These are phyloP conservation scores for Candida krabiensis DNA, from an alignment of 805 yeast genomes.

Conservation along the genomic window DNA sequence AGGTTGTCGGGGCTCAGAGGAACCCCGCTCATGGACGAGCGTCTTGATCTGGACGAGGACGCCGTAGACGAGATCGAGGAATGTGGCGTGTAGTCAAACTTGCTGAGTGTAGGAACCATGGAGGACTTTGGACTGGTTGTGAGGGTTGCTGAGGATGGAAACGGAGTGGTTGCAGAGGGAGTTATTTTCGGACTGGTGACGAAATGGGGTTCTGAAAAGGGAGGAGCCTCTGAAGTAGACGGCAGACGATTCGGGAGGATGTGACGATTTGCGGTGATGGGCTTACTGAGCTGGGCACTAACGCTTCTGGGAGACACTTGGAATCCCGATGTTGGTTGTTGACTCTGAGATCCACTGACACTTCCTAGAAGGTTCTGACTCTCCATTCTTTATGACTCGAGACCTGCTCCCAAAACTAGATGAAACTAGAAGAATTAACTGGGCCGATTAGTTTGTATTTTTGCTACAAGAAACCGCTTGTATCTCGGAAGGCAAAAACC, in stretches of 20 bases:
- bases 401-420: too few relatives aligned
- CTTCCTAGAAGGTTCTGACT: too few relatives aligned
- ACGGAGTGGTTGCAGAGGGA: constrained; percentile 4
- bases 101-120: constrained; percentile 11
- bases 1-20: constrained; percentile 44
- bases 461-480: too few relatives aligned
- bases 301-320: constrained; percentile 20
- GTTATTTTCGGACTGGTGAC: constrained; percentile 18
- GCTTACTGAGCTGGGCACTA: constrained; percentile 14
- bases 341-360: too few relatives aligned
- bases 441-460: too few relatives aligned
- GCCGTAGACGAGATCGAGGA: constrained; percentile 23
- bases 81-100: constrained; percentile 16
- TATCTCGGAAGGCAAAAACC: too few relatives aligned
- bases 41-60: constrained; percentile 20
- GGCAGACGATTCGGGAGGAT: constrained; percentile 25
- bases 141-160: constrained; percentile 1
- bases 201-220: constrained; percentile 11
- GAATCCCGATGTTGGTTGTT: too few relatives aligned
- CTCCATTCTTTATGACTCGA: too few relatives aligned
- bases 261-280: constrained; percentile 21
- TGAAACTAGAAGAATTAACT: too few relatives aligned
- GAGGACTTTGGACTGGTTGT: constrained; percentile 14
- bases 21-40: constrained; percentile 17
- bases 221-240: constrained; percentile 18